Evolutionary conservation across 305 asterid genomes (phyloP), one percentile per base, ranked within the genome.

Genomic region (Rubia tinctorum): DNA sequence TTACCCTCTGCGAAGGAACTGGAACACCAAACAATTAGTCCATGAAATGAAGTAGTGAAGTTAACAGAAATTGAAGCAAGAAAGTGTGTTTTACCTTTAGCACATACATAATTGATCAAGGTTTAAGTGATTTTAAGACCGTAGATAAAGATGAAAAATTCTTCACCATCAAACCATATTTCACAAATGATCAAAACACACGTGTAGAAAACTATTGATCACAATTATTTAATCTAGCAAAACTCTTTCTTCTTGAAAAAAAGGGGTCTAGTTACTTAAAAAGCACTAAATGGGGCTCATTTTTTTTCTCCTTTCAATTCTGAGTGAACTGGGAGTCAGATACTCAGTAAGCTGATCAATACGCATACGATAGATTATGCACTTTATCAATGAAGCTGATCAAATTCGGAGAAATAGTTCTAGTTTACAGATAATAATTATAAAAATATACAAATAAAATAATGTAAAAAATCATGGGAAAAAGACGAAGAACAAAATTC

Each of bases 1-100:
- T 90, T 81, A 34, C 75, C 80, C 77, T 83, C 98, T 92, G 92
- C 76, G 74, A 68, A 73, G 73, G n/a, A 49, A 71, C 71, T 44
- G 66, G 25, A 72, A 45, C 34, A 17, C 40, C 59, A 62, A 58
- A 66, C 70, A 34, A 18, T 66, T 68, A 44, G 22, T 27, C 12
- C 44, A 30, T 2, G 8, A 66, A 66, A 69, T 61, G 63, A 25
- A n/a, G 34, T 47, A 45, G 61, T 34, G 60, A 64, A 37, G 39
- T 23, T 13, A 69, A 40, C 7, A 34, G 18, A 8, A 22, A 6
- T 30, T 34, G 49, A 63, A 9, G 60, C 22, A 45, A 63, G 42
- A 15, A 4, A 40, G 51, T 18, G 6, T 40, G 37, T 23, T 11
- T 13, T 4, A 49, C 56, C 5, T 15, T 15, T 14, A 49, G 15